Evolutionary conservation across 306 rosid species (phyloP).

Genomic region (Castanea sativa): DNA sequence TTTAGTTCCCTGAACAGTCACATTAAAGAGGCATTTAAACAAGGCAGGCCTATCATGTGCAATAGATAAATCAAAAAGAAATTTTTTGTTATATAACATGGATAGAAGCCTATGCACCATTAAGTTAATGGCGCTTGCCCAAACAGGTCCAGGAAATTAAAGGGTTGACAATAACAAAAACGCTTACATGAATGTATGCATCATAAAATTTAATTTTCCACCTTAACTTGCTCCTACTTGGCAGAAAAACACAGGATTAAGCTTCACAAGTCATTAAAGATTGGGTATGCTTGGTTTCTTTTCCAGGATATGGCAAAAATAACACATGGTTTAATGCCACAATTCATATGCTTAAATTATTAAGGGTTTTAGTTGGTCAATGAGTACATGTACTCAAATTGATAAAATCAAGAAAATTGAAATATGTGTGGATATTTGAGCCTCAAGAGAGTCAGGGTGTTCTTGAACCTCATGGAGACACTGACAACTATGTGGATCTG

Average conservation of each 20-base stretch:
- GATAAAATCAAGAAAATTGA: neutral
- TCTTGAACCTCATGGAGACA: neutral
- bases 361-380: neutral
- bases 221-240: no score
- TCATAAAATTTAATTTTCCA: neutral
- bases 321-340: neutral
- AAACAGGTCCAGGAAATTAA: neutral
- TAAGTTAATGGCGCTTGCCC: neutral
- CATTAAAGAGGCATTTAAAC: neutral
- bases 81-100: neutral
- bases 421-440: neutral
- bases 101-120: neutral
- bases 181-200: neutral
- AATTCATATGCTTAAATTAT: neutral
- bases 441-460: neutral
- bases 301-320: neutral
- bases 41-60: neutral
- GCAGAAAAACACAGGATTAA: neutral
- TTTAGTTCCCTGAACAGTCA: slow-evolving; percentile 52
- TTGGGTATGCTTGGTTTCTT: neutral
- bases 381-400: neutral
- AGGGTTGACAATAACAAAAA: no score
- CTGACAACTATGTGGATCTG: neutral
- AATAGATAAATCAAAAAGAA: neutral
- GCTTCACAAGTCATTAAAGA: neutral